Percentiles rank a stretch among this genome's conserved stretches.
Conservation (phyloP, 306 rosid genomes). For the Alnus glutinosa region DNA sequence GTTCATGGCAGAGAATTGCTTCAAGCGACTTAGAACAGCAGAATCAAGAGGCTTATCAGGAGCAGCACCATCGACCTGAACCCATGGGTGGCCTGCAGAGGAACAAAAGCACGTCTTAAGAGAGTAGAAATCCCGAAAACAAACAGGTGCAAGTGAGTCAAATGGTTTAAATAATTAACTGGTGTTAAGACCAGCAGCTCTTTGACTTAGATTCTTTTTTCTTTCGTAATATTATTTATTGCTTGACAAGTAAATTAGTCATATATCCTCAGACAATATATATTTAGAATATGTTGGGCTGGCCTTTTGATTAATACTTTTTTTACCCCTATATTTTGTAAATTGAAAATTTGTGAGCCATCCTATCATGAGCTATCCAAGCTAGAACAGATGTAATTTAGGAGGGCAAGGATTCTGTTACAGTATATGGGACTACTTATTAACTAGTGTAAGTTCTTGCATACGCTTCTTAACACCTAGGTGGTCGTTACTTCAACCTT, state of each 20-base stretch:
- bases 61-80: slow-evolving; percentile 77
- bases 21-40: slow-evolving; percentile 85
- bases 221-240: neutral
- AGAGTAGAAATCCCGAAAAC: slow-evolving; percentile 13
- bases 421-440: neutral
- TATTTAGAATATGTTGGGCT: neutral
- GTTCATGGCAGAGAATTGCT: slow-evolving; percentile 95
- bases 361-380: slow-evolving; percentile 1
- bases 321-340: neutral
- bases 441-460: neutral
- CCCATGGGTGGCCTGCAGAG: slow-evolving; percentile 92
- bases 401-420: neutral
- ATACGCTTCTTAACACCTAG: neutral
- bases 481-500: neutral
- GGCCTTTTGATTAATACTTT: neutral
- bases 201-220: neutral
- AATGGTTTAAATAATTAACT: slow-evolving; percentile 7
- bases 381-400: neutral
- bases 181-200: neutral
- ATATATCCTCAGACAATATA: neutral
- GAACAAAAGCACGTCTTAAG: slow-evolving; percentile 27
- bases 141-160: neutral
- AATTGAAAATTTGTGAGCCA: neutral
- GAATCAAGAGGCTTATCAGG: slow-evolving; percentile 93
- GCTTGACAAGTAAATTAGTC: neutral